Evolutionary conservation across 2,329 filamentous ascomycete species (phyloP), one percentile per base, ranked within the genome.

Genomic region (Phaeosphaeriaceae sp.): DNA sequence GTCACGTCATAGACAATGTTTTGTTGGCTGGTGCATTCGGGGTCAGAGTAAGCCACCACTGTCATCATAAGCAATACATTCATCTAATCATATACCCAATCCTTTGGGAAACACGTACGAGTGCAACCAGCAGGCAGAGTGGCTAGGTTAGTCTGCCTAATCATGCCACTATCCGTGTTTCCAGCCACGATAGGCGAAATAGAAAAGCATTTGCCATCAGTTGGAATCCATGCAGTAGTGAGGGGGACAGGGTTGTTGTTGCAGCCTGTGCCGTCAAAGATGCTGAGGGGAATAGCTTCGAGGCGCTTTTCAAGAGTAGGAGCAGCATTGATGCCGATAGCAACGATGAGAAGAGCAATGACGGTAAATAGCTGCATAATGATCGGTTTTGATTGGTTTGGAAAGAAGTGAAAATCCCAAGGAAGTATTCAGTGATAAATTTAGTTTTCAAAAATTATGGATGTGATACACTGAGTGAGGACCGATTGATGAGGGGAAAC

Each of bases 101-200:
- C n/a, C 9, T 26, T 28, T 6, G 16, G 2, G n/a, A 16, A 16
- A 1, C 23, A 53, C 53, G 53, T 52, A 57, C 58, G 20, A 18
- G 41, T 48, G 38, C 58, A 59, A 6, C 54, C 54, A 7, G 40
- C 30, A 13, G 53, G 58, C 20, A 61, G 18, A 13, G 30, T 11
- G 0, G 17, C 13, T 20, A 55, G 20, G 7, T 49, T 21, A 2
- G n/a, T 38, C 0, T 33, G 8, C 13, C 37, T 23, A 12, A 60
- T 47, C 4, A 21, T n/a, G 6, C 40, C 51, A 8, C 43, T 48
- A 26, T 54, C 46, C 7, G 56, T 58, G 42, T 56, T 54, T n/a
- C 50, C 52, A 38, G 47, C 54, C 18, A 56, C 34, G 29, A 60
- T 54, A 7, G 56, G 50, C 6, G 52, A 52, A 21, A 54, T 52